Evolutionary conservation across 495 filamentous ascomycete species (phyloP).

Genomic region (Lasiosphaeria hispida): DNA sequence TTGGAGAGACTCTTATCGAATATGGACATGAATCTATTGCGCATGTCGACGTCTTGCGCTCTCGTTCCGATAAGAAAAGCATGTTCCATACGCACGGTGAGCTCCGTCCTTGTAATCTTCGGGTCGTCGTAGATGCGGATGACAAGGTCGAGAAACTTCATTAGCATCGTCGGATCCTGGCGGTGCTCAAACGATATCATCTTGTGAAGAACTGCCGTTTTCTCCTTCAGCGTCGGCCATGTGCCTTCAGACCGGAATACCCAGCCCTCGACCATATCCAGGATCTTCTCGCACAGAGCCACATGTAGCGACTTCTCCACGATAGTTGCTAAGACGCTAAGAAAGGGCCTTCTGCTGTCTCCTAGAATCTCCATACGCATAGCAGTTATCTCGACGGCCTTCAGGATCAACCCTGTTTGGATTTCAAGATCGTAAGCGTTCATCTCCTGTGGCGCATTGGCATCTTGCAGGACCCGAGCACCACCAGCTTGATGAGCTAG

Average conservation of each 20-base stretch:
- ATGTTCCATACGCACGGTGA: constrained; percentile 94
- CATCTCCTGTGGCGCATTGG: constrained; percentile 55
- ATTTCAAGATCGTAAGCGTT: constrained; percentile 78
- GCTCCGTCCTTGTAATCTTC: constrained; percentile 88
- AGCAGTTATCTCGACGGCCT: constrained; percentile 87
- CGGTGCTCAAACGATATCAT: constrained; percentile 94
- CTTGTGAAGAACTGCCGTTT: constrained; percentile 93
- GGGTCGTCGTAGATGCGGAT: constrained; percentile 97
- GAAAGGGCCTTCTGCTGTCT: constrained; percentile 85
- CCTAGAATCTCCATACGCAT: constrained; percentile 91
- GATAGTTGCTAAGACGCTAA: constrained; percentile 89
- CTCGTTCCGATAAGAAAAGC: constrained; percentile 95
- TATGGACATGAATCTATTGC: constrained; percentile 90
- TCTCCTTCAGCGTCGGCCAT: constrained; percentile 96
- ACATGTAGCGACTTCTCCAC: constrained; percentile 90
- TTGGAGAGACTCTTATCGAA: constrained; percentile 89
- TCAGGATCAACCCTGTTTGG: constrained; percentile 83
- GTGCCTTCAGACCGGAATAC: constrained; percentile 90
- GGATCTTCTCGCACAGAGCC: constrained; percentile 81
- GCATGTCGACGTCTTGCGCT: constrained; percentile 94
- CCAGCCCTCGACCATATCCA: constrained; percentile 94
- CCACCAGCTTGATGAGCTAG: constrained; percentile 44
- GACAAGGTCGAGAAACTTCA: constrained; percentile 90
- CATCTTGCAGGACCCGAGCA: constrained; percentile 39
- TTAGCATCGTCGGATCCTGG: constrained; percentile 75